Evolutionary conservation across 352 stramenopile genomes (phyloP).

Genomic region (Pythium grandisporangium): DNA sequence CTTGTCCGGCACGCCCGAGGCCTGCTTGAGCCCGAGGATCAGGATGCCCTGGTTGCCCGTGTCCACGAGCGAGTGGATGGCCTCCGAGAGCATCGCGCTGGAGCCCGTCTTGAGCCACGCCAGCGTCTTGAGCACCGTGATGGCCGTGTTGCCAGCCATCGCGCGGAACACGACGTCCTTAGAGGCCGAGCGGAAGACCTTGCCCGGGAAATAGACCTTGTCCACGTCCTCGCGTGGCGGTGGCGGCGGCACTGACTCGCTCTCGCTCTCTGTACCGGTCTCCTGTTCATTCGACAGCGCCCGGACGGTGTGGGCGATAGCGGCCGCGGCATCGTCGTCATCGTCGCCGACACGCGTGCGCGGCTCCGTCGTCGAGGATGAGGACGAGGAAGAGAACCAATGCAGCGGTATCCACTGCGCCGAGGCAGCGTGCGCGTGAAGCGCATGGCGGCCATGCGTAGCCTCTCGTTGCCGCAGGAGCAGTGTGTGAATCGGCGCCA

Average conservation of each 20-base stretch:
- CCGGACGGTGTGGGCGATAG: too few species aligned
- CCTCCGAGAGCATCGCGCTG: constrained; percentile 95
- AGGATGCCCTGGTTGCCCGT: constrained; percentile 95
- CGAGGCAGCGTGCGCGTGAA: too few species aligned
- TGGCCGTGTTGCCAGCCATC: constrained; percentile 92
- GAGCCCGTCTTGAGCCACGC: constrained; percentile 91
- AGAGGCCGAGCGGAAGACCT: constrained; percentile 70
- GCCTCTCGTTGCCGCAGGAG: too few species aligned
- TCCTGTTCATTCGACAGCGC: too few species aligned
- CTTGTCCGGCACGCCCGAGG: constrained; percentile 85
- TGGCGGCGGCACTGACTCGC: constrained; percentile 14
- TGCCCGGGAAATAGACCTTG: constrained; percentile 79
- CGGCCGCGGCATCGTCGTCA: not conserved
- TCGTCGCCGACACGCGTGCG: too few species aligned
- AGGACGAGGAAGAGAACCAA: not conserved
- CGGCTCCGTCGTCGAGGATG: too few species aligned
- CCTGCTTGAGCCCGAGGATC: constrained; percentile 76
- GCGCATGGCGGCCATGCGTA: too few species aligned
- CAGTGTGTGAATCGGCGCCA: too few species aligned
- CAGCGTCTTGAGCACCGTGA: constrained; percentile 87
- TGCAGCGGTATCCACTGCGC: too few species aligned
- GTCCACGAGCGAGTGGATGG: constrained; percentile 96
- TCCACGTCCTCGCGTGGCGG: constrained; percentile 71
- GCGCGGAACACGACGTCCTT: constrained; percentile 79
- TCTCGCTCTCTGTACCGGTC: too few species aligned